Base-by-base conservation (phyloP, 2,329 filamentous ascomycete genomes). In the Aspergillus novoparasiticus region DNA sequence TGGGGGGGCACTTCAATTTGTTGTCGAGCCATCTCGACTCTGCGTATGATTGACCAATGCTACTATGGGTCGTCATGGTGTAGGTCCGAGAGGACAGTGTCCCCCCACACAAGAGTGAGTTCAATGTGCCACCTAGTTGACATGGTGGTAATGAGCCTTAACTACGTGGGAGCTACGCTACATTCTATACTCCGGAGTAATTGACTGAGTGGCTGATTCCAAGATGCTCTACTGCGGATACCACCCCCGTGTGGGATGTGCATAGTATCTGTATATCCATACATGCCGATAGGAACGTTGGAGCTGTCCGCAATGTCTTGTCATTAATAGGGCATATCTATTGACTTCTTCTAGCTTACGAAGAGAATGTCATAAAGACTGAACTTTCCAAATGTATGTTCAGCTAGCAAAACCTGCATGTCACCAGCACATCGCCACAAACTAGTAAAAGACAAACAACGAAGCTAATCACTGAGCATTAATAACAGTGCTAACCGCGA, bases 401-500 rank as follows among this genome's bases (percentile, higher is more conserved):
- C 14, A 36, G 2, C 34, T 36, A 36, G 34, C 34, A 41, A n/a
- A 41, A 4, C 16, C 8, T 41, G 19, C 39, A 9, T 4, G 16
- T 41, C 39, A 41, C 39, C 9, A 19, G 3, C 2, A 14, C 8
- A 41, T 41, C 39, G 19, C 16, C 8, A 41, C 8, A 41, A 9
- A 9, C 39, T 4, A 39, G 6, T 19, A 39, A 19, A 16, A 9
- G 19, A 19, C 16, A 19, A n/a, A 19, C 41, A 16, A 46, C 14
- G 8, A 57, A 23, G n/a, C 23, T 12, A 14, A 26, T 46, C 14
- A 45, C 26, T 34, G 16, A 55, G 30, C 36, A 50, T 60, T 11
- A 57, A 70, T 57, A 43, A 69, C 65, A 32, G 58, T 69, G 51
- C 69, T 69, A 2, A 70, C 64, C 48, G 68, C 69, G 4, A 72